phyloP scores from a whole-genome alignment of 2,329 filamentous ascomycete genomes.

The Fusarium graminum region DNA sequence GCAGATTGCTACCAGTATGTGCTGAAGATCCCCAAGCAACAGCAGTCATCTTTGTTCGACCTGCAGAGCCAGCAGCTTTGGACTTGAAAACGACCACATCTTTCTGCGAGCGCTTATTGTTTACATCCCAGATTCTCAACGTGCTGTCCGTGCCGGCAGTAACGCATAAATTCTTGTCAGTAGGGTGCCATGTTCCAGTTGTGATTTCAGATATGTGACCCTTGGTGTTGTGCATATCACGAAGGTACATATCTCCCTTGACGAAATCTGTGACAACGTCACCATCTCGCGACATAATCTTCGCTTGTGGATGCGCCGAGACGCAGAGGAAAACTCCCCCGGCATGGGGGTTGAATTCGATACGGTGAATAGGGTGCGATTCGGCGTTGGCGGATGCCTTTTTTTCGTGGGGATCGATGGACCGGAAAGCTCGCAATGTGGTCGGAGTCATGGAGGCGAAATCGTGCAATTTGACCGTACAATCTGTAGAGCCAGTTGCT shows the following conservation, averaged over 20 bases:
- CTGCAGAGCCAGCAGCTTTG: conserved; percentile 85
- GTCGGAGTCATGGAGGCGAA: conserved; percentile 96
- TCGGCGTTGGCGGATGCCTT: conserved; percentile 79
- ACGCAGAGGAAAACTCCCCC: conserved; percentile 87
- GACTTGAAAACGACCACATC: conserved; percentile 98
- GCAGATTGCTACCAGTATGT: conserved; percentile 81
- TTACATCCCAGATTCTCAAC: conserved; percentile 95
- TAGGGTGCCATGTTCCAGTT: conserved; percentile 90
- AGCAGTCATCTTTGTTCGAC: conserved; percentile 92
- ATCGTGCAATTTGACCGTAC: conserved; percentile 91
- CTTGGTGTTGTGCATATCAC: conserved; percentile 98
- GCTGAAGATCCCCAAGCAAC: conserved; percentile 85
- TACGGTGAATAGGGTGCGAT: conserved; percentile 87
- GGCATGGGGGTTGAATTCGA: conserved; percentile 86
- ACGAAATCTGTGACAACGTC: conserved; percentile 88
- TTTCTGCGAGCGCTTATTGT: conserved; percentile 88
- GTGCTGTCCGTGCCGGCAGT: conserved; percentile 97
- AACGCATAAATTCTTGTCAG: conserved; percentile 84
- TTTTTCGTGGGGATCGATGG: conserved; percentile 84
- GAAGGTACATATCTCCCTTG: conserved; percentile 98
- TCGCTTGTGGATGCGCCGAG: conserved; percentile 89
- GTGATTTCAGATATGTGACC: conserved; percentile 95
- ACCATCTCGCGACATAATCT: conserved; percentile 89
- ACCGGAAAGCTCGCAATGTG: conserved; percentile 93
- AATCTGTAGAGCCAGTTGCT: conserved; percentile 92